These are phyloP conservation scores for Bjerkandera adusta DNA, from an alignment of 1,284 basidiomycete species.

Conservation along the genomic window DNA sequence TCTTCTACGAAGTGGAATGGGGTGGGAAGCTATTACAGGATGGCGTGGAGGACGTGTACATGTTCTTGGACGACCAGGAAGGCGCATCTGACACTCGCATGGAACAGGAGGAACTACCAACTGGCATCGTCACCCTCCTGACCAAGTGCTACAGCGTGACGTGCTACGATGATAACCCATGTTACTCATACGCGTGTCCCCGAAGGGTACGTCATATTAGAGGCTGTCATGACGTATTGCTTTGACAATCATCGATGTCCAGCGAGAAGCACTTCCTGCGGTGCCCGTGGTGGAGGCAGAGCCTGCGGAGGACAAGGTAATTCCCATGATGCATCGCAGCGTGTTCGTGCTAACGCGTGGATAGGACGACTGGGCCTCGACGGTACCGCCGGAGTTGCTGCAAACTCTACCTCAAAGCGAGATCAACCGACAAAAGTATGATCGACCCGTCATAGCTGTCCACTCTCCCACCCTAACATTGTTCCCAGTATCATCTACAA, in stretches of 20 bases:
- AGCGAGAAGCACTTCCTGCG: conserved; percentile 26
- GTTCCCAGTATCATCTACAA: conserved; percentile 81
- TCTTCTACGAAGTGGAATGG: conserved; percentile 98
- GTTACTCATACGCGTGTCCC: conserved; percentile 76
- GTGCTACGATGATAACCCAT: conserved; percentile 69
- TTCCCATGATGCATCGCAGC: background rate
- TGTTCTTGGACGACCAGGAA: conserved; percentile 89
- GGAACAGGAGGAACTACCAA: conserved; percentile 80
- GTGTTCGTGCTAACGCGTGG: conserved; percentile 5
- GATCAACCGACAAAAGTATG: conserved; percentile 80
- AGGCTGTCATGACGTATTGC: background rate
- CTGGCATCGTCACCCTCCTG: conserved; percentile 75
- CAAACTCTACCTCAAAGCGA: conserved; percentile 72
- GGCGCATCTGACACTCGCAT: conserved; percentile 53
- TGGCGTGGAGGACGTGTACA: conserved; percentile 93
- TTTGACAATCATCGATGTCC: background rate
- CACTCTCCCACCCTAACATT: background rate
- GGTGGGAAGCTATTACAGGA: conserved; percentile 83
- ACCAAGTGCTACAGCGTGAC: conserved; percentile 85
- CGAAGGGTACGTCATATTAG: conserved; percentile 44
- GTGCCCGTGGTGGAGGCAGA: conserved; percentile 24
- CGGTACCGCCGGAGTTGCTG: conserved; percentile 68
- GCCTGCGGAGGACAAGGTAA: conserved; percentile 29
- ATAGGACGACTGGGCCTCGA: conserved; percentile 72
- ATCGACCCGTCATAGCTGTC: conserved; percentile 4